These are phyloP conservation scores for Rutstroemia sp. DNA, from an alignment of 2,329 filamentous ascomycete genomes.

Conservation along the genomic window DNA sequence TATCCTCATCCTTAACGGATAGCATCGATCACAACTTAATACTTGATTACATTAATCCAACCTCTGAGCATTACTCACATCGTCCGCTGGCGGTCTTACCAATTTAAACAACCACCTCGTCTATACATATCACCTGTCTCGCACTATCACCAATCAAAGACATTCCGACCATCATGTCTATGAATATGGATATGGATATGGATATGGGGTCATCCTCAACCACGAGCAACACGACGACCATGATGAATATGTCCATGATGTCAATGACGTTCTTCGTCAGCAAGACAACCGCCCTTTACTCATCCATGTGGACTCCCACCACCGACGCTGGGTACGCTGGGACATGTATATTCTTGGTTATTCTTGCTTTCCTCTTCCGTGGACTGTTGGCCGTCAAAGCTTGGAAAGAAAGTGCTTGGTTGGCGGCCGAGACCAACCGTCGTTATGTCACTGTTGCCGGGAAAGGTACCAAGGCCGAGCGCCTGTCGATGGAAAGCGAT, in stretches of 20 bases:
- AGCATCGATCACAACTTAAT: not conserved
- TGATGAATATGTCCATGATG: slow-evolving; percentile 39
- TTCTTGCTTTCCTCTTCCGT: slow-evolving; percentile 65
- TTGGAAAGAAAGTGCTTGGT: slow-evolving; percentile 56
- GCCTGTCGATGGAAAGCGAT: slow-evolving; percentile 36
- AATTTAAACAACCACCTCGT: slow-evolving; percentile 9
- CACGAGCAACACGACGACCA: slow-evolving; percentile 37
- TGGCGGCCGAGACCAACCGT: slow-evolving; percentile 63
- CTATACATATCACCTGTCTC: not conserved
- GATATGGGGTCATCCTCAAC: slow-evolving; percentile 10
- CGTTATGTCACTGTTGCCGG: slow-evolving; percentile 69
- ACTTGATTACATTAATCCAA: not conserved
- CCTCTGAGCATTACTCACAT: not conserved
- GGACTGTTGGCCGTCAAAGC: slow-evolving; percentile 64
- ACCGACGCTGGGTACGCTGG: slow-evolving; percentile 69
- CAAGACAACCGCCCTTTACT: slow-evolving; percentile 57
- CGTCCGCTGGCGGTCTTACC: slow-evolving; percentile 4
- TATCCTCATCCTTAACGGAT: not conserved
- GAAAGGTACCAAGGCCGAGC: slow-evolving; percentile 35
- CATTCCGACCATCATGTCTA: slow-evolving; percentile 1
- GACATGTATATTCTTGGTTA: slow-evolving; percentile 84
- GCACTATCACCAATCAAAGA: not conserved
- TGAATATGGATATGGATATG: slow-evolving; percentile 15
- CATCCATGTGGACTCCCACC: slow-evolving; percentile 64
- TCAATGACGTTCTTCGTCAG: slow-evolving; percentile 57